Evolutionary conservation across 306 rosid genomes (phyloP), one percentile per base, ranked within the genome.

Genomic region (Luffa acutangula): DNA sequence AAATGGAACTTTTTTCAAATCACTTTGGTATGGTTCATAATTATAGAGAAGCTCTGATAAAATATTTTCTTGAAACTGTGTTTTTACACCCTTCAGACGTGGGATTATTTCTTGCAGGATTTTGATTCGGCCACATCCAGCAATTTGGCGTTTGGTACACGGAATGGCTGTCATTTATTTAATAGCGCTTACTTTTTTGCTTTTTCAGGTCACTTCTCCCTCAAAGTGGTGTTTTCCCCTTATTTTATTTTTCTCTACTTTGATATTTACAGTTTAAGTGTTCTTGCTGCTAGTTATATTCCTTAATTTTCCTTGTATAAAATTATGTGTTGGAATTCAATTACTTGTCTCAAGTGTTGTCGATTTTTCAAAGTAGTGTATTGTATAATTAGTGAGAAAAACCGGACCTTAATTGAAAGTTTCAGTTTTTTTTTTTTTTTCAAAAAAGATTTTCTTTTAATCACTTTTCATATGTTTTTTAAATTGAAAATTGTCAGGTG

Each of bases 91-190:
- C 21, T 15, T 73, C 78, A 51, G 46, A 2, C 39, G 8, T 78
- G 45, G 12, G 76, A 4, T 69, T 39, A 58, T 85, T 77, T 46
- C 77, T 75, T 86, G 71, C 93, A 96, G 99, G 91, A 89, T 96
- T 86, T 93, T 96, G 77, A 96, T 96, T 72, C 84, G 99, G 84
- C 99, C 99, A 14, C 99, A 96, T 89, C 99, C 99, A 43, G 99
- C 99, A 78, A 88, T 96, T 48, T 96, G 99, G 99, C 99, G 98
- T 80, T 81, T 96, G 87, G 99, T 93, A 60, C 99, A 96, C 58
- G 99, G 99, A 82, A 89, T 96, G 96, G 98, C 99, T 66, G 97
- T 96, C 87, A 89, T 96, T 81, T 96, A 96, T 86, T 89, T 96
- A 72, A 96, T 96, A 66, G 87, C 93, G 58, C 98, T 96, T 78